A percentile compares a stretch with the other conserved stretches of the same genome.
Evolutionary conservation across 306 rosid species (phyloP).

Genomic region (Mimosa pudica): DNA sequence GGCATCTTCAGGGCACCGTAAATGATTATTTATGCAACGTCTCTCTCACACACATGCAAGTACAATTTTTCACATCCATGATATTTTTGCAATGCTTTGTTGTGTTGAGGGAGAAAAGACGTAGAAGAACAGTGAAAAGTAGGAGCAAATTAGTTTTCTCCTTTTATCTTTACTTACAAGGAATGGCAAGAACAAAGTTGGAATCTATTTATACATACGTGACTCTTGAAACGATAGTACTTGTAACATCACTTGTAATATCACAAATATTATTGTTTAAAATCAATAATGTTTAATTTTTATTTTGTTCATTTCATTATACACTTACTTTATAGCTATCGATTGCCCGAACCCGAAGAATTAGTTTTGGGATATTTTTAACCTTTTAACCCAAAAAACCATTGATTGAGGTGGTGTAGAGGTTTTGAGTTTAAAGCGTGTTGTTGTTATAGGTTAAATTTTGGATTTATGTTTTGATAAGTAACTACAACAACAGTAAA

Average conservation of each 20-base stretch:
- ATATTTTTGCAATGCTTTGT: background rate
- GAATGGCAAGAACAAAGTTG: background rate
- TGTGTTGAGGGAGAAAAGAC: background rate
- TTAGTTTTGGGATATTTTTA: too few species aligned
- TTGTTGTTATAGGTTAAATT: too few species aligned
- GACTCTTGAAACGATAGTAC: background rate
- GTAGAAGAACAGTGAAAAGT: too few species aligned
- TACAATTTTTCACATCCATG: too few species aligned
- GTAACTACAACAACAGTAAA: too few species aligned
- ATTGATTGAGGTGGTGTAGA: too few species aligned
- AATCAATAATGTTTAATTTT: background rate
- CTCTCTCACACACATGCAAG: too few species aligned
- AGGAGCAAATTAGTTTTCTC: background rate
- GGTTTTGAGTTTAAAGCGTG: too few species aligned
- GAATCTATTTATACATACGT: background rate
- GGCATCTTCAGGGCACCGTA: conserved; percentile 87
- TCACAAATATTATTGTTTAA: too few species aligned
- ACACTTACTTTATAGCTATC: background rate
- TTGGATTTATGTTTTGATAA: too few species aligned
- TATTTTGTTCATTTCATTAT: background rate
- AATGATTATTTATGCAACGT: conserved; percentile 34
- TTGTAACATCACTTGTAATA: background rate
- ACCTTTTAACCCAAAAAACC: too few species aligned
- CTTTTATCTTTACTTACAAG: background rate
- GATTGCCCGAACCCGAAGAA: too few species aligned